Evolutionary conservation across 2,329 filamentous ascomycete genomes (phyloP), one percentile per base, ranked within the genome.

Genomic region (Alternaria sp.): DNA sequence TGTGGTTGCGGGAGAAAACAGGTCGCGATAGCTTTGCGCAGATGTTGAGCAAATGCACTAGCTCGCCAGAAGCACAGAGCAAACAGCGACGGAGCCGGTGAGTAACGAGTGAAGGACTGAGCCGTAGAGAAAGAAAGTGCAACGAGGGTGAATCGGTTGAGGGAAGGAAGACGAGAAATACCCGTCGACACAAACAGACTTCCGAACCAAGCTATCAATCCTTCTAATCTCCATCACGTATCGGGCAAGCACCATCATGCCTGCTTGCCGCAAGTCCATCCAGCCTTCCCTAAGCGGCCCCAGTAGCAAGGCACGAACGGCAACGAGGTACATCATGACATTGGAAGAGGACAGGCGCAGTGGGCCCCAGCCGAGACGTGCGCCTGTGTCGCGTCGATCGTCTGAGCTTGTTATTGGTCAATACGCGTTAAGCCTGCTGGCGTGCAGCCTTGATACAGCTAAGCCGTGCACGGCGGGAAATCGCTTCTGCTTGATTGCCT

Each of bases 361-460:
- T 32, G 26, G 24, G 36, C 24, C 34, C 43, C 14, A 20, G 32
- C 14, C n/a, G 52, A 51, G 44, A 46, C 46, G 57, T 44, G 52
- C 38, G 51, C 43, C 42, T 41, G 47, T 52, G 51, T 20, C 26
- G 36, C 44, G 30, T 16, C 24, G 46, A 44, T 48, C 44, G 24
- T 9, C 18, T 30, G 14, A 28, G 46, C 22, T 20, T 43, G 39
- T 20, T 14, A 51, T 59, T 59, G 57, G 57, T 36, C 56, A 26
- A 24, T 12, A 5, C n/a, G 28, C 26, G 26, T 59, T 54, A 54
- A 48, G 36, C 51, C 34, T 55, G 30, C 39, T 36, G 57, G 38
- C 52, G 34, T 54, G 30, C 51, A 44, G 32, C 32, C 57, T 59
- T 59, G 57, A 56, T 51, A 46, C 57, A 46, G 38, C 52, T 51